Base-by-base conservation (phyloP, 106 monocot genomes). In the Dendrobium officinale region DNA sequence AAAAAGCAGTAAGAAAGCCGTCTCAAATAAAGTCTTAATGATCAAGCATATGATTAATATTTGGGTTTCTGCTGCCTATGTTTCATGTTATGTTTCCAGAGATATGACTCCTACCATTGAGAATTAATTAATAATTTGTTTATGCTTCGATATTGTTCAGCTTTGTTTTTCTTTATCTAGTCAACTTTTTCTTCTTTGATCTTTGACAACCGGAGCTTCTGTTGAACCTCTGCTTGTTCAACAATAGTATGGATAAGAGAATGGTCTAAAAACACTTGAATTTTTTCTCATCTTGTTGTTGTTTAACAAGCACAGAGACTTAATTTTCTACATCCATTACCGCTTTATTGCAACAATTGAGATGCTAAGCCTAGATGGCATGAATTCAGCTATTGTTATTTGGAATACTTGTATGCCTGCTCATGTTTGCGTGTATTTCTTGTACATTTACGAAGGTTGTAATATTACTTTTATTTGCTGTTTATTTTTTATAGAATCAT, bases 161-260 rank as follows among this genome's bases (percentile, higher is more conserved):
- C 33, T 5, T 29, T 33, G 31, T 33, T 70, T 70, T 70, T 66
- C 58, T 18, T 66, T 70, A 33, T 70, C 33, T 1, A 67, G 31
- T 70, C 70, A 70, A 70, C 37, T 31, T 13, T 70, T 33, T 70
- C 70, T 70, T 70, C 16, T 70, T 70, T 70, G 70, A 15, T 70
- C 37, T 37, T 37, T 37, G 37, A 8, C 16, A 37, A n/a, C 40
- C 20, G 2, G 29, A 42, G 42, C 43, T 44, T 43, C 74, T n/a
- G 19, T 41, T 74, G 19, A 74, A 33, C 68, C 33, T 4, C 15
- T 70, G 68, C 31, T 33, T 37, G 0, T 66, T 22, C n/a, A 66
- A 66, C 64, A 66, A 8, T 70, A 33, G 9, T 70, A 31, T 13
- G 33, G 3, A 70, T 67, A 61, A 61, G 20, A 61, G 61, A 22